Evolutionary conservation across 345 rosid species (phyloP).

Genomic region (Streptanthus diversifolius): DNA sequence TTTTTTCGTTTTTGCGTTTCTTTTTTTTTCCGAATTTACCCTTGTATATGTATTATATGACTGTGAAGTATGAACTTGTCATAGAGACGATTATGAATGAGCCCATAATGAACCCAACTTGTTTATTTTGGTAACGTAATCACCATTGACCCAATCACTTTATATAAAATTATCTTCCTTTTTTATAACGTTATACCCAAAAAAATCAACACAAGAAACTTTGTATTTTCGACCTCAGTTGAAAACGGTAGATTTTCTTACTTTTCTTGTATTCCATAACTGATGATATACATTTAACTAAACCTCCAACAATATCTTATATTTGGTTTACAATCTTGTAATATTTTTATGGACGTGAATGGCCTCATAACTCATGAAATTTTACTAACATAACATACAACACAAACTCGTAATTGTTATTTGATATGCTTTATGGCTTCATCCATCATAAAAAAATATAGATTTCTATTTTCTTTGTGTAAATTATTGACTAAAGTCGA

Average conservation of each 20-base stretch:
- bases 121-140: not conserved
- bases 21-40: conserved; percentile 14
- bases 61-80: not conserved
- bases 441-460: conserved; percentile 9
- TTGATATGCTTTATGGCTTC: conserved; percentile 6
- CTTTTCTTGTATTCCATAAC: conserved; percentile 4
- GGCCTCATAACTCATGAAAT: not conserved
- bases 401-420: not conserved
- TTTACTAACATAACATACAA: not conserved
- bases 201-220: not conserved
- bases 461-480: not conserved
- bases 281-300: not conserved
- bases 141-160: not conserved
- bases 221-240: not conserved
- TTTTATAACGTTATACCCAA: not conserved
- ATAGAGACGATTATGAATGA: not conserved
- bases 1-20: not conserved
- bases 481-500: not conserved
- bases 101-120: conserved; percentile 17
- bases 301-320: not conserved
- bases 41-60: conserved; percentile 11
- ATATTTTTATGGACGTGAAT: not conserved
- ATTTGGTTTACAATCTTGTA: not conserved
- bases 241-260: not conserved
- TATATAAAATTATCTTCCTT: not conserved